Conservation (phyloP, 441 rosid genomes). For the Pelargonium australe region DNA sequence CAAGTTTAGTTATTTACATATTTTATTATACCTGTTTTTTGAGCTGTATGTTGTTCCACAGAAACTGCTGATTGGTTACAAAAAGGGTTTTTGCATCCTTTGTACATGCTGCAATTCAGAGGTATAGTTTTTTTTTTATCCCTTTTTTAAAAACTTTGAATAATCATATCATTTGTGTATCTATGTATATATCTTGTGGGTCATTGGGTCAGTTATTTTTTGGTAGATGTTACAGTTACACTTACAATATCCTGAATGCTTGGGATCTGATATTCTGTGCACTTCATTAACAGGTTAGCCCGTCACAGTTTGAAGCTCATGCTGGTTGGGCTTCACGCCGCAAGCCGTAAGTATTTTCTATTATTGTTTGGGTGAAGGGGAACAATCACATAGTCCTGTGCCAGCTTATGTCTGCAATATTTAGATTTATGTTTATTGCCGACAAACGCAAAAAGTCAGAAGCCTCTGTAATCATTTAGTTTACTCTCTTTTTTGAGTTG, state of each 20-base stretch:
- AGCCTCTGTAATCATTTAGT: no score
- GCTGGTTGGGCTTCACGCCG: slow-evolving; percentile 90
- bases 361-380: slow-evolving; percentile 2
- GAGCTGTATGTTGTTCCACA: slow-evolving; percentile 33
- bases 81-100: slow-evolving; percentile 68
- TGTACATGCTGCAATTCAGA: slow-evolving; percentile 76
- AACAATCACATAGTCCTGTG: not conserved
- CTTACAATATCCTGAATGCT: not conserved
- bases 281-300: slow-evolving; percentile 61
- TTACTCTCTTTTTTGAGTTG: slow-evolving; percentile 8
- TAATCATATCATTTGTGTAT: no score
- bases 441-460: no score
- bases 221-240: not conserved
- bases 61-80: slow-evolving; percentile 81
- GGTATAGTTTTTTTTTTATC: slow-evolving; percentile 34
- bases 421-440: no score
- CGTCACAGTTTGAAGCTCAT: slow-evolving; percentile 93
- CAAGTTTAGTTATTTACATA: slow-evolving; percentile 4
- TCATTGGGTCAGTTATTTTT: not conserved
- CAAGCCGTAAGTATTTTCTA: slow-evolving; percentile 67
- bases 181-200: no score
- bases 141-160: no score
- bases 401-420: not conserved
- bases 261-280: not conserved
- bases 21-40: slow-evolving; percentile 12